Evolutionary conservation across 495 filamentous ascomycete genomes (phyloP), one percentile per base, ranked within the genome.

Genomic region (Echria macrotheca): DNA sequence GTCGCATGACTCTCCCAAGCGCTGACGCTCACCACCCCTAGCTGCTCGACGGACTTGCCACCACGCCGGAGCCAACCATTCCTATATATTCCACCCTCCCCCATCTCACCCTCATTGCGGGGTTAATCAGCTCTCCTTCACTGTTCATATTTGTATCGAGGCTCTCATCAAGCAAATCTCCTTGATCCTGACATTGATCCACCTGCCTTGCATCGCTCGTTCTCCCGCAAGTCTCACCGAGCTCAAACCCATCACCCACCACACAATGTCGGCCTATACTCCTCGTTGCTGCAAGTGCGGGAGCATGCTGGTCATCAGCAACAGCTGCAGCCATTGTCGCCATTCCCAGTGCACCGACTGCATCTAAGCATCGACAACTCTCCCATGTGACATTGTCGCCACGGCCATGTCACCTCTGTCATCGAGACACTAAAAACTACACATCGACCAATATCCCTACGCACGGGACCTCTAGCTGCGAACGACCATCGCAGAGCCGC

Each of bases 251-350:
- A 23, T 24, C 38, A 40, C 17, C 22, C 14, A n/a, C 18, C 14
- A 35, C 52, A 55, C 14, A 17, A 59, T 57, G 59, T 55, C 56
- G 6, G 65, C 68, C 62, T 69, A 69, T 50, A 63, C 64, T 7
- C 62, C 69, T 40, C 69, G 71, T 44, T 74, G 71, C 68, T 72
- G 69, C 63, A 59, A 71, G 50, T 74, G 71, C 60, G 69, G 70
- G 14, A 54, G 64, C 46, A 65, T 74, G 45, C 69, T 74, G 47
- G 71, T 74, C 59, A 74, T 74, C 63, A 74, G 69, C 67, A 67
- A 50, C 31, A 47, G 55, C 29, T 74, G 71, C 62, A 53, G 55
- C 10, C 66, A 68, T 61, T 74, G 71, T 61, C 63, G 59, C 31
- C 71, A 74, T 54, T 51, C 54, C 44, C 66, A 72, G 41, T 74